Conservation (phyloP, 495 filamentous ascomycete species). For the Penicillium simplicissimum region DNA sequence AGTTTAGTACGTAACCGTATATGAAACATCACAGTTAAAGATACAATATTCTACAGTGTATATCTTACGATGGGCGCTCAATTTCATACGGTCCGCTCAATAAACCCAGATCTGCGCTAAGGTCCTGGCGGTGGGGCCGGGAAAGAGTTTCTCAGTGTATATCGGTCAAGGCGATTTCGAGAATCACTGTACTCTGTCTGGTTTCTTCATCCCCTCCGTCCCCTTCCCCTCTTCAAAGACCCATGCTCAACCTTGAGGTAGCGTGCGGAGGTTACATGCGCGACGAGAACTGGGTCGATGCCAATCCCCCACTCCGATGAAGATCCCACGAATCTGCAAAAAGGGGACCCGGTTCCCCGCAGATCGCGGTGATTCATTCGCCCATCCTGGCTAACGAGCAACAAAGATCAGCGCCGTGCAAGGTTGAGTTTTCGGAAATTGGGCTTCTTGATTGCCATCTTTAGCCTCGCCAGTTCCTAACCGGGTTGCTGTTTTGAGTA, state of each 20-base stretch:
- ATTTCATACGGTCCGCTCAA: too few species aligned
- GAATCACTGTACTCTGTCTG: not conserved
- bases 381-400: slow-evolving; percentile 12
- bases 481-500: slow-evolving; percentile 1
- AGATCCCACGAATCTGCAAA: slow-evolving; percentile 11
- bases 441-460: not conserved
- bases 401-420: slow-evolving; percentile 22
- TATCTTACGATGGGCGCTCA: too few species aligned
- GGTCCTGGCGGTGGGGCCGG: too few species aligned
- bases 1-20: too few species aligned
- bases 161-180: too few species aligned
- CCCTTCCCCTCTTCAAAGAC: not conserved
- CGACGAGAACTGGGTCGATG: not conserved
- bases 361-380: slow-evolving; percentile 15
- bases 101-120: too few species aligned
- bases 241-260: not conserved
- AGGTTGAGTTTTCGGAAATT: slow-evolving; percentile 5
- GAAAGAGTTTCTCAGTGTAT: too few species aligned
- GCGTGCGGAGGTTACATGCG: slow-evolving; percentile 21
- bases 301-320: slow-evolving; percentile 3
- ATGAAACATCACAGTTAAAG: too few species aligned
- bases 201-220: not conserved
- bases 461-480: not conserved
- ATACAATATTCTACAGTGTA: too few species aligned
- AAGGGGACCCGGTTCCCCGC: slow-evolving; percentile 21